Percentiles rank a stretch among this genome's conserved stretches.
These are phyloP conservation scores for Aphanoascus verrucosus DNA, from an alignment of 2,329 filamentous ascomycete species.

Conservation along the genomic window DNA sequence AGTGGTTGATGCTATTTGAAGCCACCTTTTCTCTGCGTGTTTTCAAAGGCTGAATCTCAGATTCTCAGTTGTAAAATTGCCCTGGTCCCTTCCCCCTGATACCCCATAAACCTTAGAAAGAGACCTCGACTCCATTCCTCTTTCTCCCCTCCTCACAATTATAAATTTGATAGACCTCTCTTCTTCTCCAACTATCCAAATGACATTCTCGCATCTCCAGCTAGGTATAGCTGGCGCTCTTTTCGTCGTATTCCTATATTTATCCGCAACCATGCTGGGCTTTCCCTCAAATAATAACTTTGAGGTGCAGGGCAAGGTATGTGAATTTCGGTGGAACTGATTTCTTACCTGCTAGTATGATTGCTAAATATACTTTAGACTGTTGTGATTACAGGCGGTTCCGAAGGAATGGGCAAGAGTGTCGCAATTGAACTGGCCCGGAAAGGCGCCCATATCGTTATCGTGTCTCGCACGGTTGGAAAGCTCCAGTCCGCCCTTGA, in stretches of 20 bases:
- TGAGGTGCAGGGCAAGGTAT: slow-evolving; percentile 71
- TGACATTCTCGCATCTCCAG: slow-evolving; percentile 16
- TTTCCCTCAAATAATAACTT: slow-evolving; percentile 57
- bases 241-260: slow-evolving; percentile 25
- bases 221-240: slow-evolving; percentile 11
- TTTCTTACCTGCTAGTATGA: slow-evolving; percentile 10
- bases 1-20: too few species aligned
- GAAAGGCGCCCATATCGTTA: slow-evolving; percentile 76
- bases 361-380: slow-evolving; percentile 48
- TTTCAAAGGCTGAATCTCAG: too few species aligned
- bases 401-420: slow-evolving; percentile 79
- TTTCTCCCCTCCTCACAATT: not conserved
- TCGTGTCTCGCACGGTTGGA: slow-evolving; percentile 64
- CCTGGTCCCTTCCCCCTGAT: not conserved
- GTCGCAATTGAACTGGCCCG: slow-evolving; percentile 62
- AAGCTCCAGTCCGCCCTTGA: slow-evolving; percentile 64
- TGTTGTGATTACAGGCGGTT: slow-evolving; percentile 78
- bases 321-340: slow-evolving; percentile 16
- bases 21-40: too few species aligned
- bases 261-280: slow-evolving; percentile 32
- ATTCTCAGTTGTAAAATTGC: too few species aligned
- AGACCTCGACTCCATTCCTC: not conserved
- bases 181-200: not conserved
- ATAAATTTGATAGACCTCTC: not conserved
- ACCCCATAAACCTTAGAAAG: not conserved